Base-by-base conservation (phyloP, 1,284 basidiomycete genomes). In the Volvariella surrecta region DNA sequence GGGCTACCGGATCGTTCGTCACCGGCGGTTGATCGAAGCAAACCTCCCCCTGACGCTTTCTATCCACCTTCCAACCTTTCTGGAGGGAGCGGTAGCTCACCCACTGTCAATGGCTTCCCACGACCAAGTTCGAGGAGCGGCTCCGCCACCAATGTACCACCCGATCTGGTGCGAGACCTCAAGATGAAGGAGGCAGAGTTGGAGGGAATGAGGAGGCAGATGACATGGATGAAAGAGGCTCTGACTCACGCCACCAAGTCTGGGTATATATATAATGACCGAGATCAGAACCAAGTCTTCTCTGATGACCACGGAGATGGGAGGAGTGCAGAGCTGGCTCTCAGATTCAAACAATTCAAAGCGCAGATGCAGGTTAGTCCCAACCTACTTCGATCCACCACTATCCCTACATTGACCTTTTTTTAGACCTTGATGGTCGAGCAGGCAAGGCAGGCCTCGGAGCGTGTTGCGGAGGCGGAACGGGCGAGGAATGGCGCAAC, bases 281-380 rank as follows among this genome's bases (percentile, higher is more conserved):
- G 68, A 35, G 74, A 73, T 31, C 60, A 54, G 43, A 61, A 40
- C 45, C 18, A 16, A 15, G 34, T 16, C 4, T 15, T 15, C 18
- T 59, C 45, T 32, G 68, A 68, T 28, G 45, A 55, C 34, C 61
- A 63, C 37, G 43, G 47, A 20, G 53, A 56, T n/a, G 64, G 64
- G 43, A 76, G 76, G 51, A 67, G 87, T 45, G 70, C 79, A 4
- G 86, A 91, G 52, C 75, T 89, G 56, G 71, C 90, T 4, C 66
- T 96, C 48, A 79, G 77, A 54, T 78, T 97, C 57, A 97, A 96
- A 68, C 84, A 92, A 55, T 86, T 95, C 60, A 84, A 87, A 58
- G 86, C 91, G 3, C 76, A 79, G 49, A 76, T 96, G 45, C 90
- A 95, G 79, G 92, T 92, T 49, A 56, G 76, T 67, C 11, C 32